Base-by-base conservation (phyloP, 2,329 filamentous ascomycete species). In the Pseudopithomyces chartarum region DNA sequence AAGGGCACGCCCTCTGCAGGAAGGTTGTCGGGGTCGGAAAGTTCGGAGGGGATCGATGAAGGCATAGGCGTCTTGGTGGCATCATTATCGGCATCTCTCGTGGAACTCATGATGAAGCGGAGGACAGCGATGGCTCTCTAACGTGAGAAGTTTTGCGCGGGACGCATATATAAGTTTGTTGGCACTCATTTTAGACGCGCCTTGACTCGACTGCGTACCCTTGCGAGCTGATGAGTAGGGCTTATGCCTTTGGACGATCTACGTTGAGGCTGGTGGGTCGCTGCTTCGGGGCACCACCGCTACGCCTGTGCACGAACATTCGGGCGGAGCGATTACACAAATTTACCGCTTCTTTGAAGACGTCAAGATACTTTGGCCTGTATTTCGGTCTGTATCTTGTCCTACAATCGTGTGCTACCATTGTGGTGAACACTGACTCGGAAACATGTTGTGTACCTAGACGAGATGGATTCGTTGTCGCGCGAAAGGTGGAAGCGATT, bases 181-280 rank as follows among this genome's bases (percentile, higher is more conserved):
- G 47, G 8, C 15, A 12, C 20, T 40, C 33, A 50, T 50, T 50
- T 39, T 19, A 40, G 12, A 22, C 34, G 22, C 34, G 23, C 47
- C 22, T 29, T 40, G 34, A 50, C 47, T 50, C 34, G 47, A 40
- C 47, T 32, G 23, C 34, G 34, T 40, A 50, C 47, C 47, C 47
- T 50, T 50, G 47, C 34, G 34, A 50, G 47, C 47, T 50, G 47
- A 50, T 20, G 15, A 39, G 47, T 50, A 50, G 47, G 47, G 34
- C 47, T 50, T 50, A 40, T 50, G 47, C 34, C 26, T 20, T 34
- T 50, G 39, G 22, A 2, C 29, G 47, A 50, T 50, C 47, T 34
- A 34, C 47, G 47, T 50, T 50, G 47, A 50, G 47, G 47, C 47
- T 50, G 47, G 47, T 39, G 47, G 47, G 47, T 50, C 47, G 20